Percentiles rank a stretch among this genome's conserved stretches.
These are phyloP conservation scores for Anastatica hierochuntica DNA, from an alignment of 345 rosid species.

Conservation along the genomic window DNA sequence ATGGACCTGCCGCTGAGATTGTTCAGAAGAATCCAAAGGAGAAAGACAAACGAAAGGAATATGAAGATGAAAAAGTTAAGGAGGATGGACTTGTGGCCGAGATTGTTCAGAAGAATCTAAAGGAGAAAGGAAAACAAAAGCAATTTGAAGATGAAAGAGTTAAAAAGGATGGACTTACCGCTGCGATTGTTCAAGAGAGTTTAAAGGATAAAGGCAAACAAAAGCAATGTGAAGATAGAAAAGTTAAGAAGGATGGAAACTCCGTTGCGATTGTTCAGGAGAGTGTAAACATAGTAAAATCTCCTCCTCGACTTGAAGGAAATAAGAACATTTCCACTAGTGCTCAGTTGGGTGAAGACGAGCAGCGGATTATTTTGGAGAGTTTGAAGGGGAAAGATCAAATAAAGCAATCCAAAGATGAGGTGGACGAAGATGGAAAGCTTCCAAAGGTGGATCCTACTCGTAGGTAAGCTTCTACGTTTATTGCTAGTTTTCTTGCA, in stretches of 20 bases:
- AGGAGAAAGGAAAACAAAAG: too few relatives aligned
- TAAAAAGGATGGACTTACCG: slow-evolving; percentile 70
- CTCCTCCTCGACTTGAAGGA: slow-evolving; percentile 32
- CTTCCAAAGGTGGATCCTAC: slow-evolving; percentile 1
- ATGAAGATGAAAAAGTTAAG: too few relatives aligned
- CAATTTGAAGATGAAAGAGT: too few relatives aligned
- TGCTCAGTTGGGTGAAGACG: slow-evolving; percentile 8
- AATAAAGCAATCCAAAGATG: neutral
- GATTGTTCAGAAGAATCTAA: too few relatives aligned
- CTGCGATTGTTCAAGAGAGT: too few relatives aligned
- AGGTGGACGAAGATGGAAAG: slow-evolving; percentile 1
- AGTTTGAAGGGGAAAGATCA: slow-evolving; percentile 6
- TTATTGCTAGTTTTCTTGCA: neutral
- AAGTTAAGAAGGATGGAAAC: neutral
- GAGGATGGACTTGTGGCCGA: too few relatives aligned
- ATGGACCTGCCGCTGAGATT: too few relatives aligned
- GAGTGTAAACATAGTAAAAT: slow-evolving; percentile 32
- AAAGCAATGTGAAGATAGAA: neutral
- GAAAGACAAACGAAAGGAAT: too few relatives aligned
- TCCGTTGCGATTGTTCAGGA: slow-evolving; percentile 62
- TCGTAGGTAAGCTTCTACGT: slow-evolving; percentile 11
- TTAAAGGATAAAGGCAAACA: too few relatives aligned
- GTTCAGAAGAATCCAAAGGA: too few relatives aligned
- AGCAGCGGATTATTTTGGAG: slow-evolving; percentile 5
- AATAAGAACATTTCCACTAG: neutral